phyloP scores from a whole-genome alignment of 2,329 filamentous ascomycete species.

The Monosporascus sp. region DNA sequence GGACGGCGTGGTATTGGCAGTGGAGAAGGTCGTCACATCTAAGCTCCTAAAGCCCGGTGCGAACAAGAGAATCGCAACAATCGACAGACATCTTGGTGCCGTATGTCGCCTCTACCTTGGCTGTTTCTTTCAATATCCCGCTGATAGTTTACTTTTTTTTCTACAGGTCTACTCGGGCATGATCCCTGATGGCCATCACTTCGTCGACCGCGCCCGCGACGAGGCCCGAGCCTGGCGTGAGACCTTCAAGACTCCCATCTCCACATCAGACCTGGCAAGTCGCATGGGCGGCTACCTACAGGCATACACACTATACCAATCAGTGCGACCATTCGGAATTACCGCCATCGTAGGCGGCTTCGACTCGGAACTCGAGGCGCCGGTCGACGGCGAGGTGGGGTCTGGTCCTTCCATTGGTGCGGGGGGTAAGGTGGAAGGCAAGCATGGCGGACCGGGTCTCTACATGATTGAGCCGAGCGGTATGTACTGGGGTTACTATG shows the following conservation, averaged over 20 bases:
- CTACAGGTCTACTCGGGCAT: slow-evolving; percentile 88
- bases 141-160: neutral
- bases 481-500: slow-evolving; percentile 98
- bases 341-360: slow-evolving; percentile 91
- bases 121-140: neutral
- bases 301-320: slow-evolving; percentile 95
- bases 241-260: slow-evolving; percentile 92
- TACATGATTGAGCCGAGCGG: slow-evolving; percentile 99
- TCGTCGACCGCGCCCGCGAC: slow-evolving; percentile 88
- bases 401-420: slow-evolving; percentile 71
- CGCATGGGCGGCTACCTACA: slow-evolving; percentile 96
- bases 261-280: slow-evolving; percentile 79
- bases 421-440: slow-evolving; percentile 72
- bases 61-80: slow-evolving; percentile 94
- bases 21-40: slow-evolving; percentile 94
- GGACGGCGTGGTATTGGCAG: slow-evolving; percentile 90
- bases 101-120: slow-evolving; percentile 49
- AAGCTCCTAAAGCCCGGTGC: slow-evolving; percentile 92
- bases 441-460: slow-evolving; percentile 82
- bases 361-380: slow-evolving; percentile 80
- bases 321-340: slow-evolving; percentile 93
- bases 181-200: slow-evolving; percentile 90
- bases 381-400: slow-evolving; percentile 88
- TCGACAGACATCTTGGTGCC: slow-evolving; percentile 89
- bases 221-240: slow-evolving; percentile 89